Evolutionary conservation across 106 monocot genomes (phyloP), one percentile per base, ranked within the genome.

Genomic region (Dendrobium catenatum): DNA sequence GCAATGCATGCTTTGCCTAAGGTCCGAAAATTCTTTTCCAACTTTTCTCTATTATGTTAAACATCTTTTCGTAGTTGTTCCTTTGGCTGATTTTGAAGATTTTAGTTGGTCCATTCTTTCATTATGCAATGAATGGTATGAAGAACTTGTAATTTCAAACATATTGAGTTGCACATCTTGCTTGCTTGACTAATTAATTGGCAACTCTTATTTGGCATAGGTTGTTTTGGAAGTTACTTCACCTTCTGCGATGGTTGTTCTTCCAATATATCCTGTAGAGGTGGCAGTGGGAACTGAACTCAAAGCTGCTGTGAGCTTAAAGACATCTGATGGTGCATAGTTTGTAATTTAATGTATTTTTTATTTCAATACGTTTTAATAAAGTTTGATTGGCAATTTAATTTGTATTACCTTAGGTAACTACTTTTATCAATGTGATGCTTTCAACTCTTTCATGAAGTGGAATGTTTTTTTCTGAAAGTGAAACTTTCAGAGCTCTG

Each of bases 401-500:
- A 41, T 20, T 70, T 81, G 27, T 48, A 79, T 44, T 55, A 49
- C 42, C 82, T 15, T 80, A 98, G 98, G 98, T 44, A 59, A 83
- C 11, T 83, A 81, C 78, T 99, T 78, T 66, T 72, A 83, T 67
- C 88, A 80, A 82, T 99, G 98, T 81, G 91, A 99, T 87, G 82
- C 89, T 78, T 91, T 99, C 80, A 85, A 77, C 85, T 83, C 86
- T 54, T 78, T 81, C 55, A 81, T 95, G 9, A 86, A 70, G 54
- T 99, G 98, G 98, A 91, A 87, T 68, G 75, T 99, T 68, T 70
- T 29, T 87, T 73, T 90, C 93, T 87, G 90, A 87, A 82, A 87
- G 44, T 43, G 88, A 91, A 80, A 79, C 86, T 58, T 99, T 99
- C 79, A 81, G 82, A 77, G 77, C 91, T 76, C 9, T 86, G 10